phyloP scores from a whole-genome alignment of 768 basidiomycete genomes.

The Lactarius quietus region DNA sequence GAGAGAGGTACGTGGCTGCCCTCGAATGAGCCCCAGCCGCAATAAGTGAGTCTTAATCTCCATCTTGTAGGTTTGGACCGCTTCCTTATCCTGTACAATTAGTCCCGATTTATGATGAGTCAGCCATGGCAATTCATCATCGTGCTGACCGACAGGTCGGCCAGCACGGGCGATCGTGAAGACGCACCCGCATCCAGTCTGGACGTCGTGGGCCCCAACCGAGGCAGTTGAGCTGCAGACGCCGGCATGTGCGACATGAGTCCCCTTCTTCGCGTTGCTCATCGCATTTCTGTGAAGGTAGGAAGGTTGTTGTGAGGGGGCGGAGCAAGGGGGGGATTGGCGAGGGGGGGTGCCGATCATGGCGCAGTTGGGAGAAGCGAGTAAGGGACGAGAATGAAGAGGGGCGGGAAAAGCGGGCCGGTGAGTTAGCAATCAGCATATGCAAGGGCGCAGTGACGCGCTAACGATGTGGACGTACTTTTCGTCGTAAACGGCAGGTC shows the following conservation, averaged over 20 bases:
- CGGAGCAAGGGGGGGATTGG: conserved; percentile 1
- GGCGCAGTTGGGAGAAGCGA: conserved; percentile 64
- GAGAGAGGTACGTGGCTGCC: conserved; percentile 63
- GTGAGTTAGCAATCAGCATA: conserved; percentile 23
- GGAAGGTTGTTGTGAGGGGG: conserved; percentile 8
- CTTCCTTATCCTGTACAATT: conserved; percentile 66
- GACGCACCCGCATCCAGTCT: conserved; percentile 83
- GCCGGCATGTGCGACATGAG: conserved; percentile 77
- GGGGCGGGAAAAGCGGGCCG: conserved; percentile 21
- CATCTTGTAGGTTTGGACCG: conserved; percentile 78
- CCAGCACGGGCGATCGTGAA: conserved; percentile 12
- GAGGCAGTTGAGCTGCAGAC: conserved; percentile 75
- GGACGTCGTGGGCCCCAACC: conserved; percentile 83
- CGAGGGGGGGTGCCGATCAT: conserved; percentile 54
- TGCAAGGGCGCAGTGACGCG: conserved; percentile 15
- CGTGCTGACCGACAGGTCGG: background rate
- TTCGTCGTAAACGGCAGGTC: conserved; percentile 81
- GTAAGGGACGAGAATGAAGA: conserved; percentile 5
- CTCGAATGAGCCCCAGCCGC: conserved; percentile 73
- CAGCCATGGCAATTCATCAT: conserved; percentile 9
- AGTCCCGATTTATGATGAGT: conserved; percentile 20
- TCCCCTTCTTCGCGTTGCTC: conserved; percentile 71
- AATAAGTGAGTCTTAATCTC: conserved; percentile 80
- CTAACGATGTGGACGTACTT: conserved; percentile 45
- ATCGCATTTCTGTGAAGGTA: conserved; percentile 74